Evolutionary conservation across 371 early-diverging fungal genomes (phyloP).

Genomic region (Mucor ambiguus): DNA sequence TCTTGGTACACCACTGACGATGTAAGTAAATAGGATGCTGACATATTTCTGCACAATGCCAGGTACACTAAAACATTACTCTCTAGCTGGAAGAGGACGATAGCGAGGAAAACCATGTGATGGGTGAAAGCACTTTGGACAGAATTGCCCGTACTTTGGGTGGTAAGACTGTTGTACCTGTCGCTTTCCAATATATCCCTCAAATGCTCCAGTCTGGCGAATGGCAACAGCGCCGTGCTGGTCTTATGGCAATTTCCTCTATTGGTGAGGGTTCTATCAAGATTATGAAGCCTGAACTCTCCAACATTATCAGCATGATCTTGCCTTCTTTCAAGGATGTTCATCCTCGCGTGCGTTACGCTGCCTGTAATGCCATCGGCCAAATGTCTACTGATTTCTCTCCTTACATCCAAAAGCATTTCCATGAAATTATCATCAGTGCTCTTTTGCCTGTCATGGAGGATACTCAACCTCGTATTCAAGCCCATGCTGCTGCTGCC

Average conservation of each 20-base stretch:
- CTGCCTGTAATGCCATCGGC: constrained; percentile 94
- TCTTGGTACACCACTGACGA: constrained; percentile 89
- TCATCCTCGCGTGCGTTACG: constrained; percentile 96
- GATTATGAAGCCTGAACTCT: constrained; percentile 89
- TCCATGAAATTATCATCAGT: constrained; percentile 76
- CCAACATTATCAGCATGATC: constrained; percentile 82
- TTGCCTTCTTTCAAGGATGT: constrained; percentile 85
- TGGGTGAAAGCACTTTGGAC: constrained; percentile 96
- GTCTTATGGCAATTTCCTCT: constrained; percentile 90
- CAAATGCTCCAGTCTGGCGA: constrained; percentile 83
- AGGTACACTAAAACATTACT: neutral
- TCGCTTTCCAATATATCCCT: constrained; percentile 88
- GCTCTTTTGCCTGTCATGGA: constrained; percentile 90
- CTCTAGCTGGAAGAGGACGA: constrained; percentile 84
- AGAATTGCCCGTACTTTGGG: constrained; percentile 88
- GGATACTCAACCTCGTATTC: constrained; percentile 83
- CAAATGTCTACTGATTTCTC: constrained; percentile 97
- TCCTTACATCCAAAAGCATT: constrained; percentile 80
- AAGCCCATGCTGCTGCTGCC: constrained; percentile 95
- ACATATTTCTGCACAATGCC: neutral
- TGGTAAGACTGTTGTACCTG: constrained; percentile 88
- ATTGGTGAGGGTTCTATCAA: constrained; percentile 97
- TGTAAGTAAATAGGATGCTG: constrained; percentile 40
- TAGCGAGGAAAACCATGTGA: constrained; percentile 81
- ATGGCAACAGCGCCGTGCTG: constrained; percentile 95